Evolutionary conservation across 164 flowering plant species (phyloP).

Genomic region (Nymphaea colorata): DNA sequence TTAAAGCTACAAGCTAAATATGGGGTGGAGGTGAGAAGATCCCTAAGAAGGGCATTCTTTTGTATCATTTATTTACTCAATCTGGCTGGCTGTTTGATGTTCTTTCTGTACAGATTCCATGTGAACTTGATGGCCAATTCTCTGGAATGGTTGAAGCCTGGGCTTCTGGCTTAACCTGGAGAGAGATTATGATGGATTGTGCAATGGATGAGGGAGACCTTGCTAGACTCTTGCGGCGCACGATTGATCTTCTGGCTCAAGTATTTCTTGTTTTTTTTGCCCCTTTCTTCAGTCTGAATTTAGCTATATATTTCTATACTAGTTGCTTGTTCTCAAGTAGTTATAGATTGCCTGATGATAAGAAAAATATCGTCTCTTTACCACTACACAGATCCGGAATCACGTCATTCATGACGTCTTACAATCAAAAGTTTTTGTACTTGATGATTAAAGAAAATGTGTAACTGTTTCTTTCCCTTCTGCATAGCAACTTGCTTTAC

Average conservation of each 20-base stretch:
- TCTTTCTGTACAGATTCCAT: constrained; percentile 33
- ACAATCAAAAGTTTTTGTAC: neutral
- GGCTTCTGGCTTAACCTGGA: constrained; percentile 95
- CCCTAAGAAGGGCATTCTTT: neutral
- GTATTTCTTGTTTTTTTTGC: constrained; percentile 12
- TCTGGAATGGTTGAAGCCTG: constrained; percentile 97
- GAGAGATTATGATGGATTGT: constrained; percentile 95
- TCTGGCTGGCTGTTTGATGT: neutral
- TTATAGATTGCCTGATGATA: neutral
- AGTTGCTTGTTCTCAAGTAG: neutral
- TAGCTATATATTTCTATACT: neutral
- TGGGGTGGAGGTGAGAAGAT: constrained; percentile 45
- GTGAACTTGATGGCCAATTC: constrained; percentile 82
- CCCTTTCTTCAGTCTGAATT: neutral
- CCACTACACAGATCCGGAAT: neutral
- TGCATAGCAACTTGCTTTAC: no score
- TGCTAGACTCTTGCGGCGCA: constrained; percentile 76
- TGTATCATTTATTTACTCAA: no score
- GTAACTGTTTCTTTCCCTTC: no score
- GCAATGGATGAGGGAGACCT: constrained; percentile 99
- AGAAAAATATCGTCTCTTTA: neutral
- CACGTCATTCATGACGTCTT: neutral
- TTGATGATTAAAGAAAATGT: neutral
- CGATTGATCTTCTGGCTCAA: constrained; percentile 81
- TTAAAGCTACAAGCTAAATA: constrained; percentile 73